Percentiles rank a stretch among this genome's conserved stretches.
Conservation (phyloP, 371 early-diverging fungal genomes). For the Zopfochytrium polystomum region DNA sequence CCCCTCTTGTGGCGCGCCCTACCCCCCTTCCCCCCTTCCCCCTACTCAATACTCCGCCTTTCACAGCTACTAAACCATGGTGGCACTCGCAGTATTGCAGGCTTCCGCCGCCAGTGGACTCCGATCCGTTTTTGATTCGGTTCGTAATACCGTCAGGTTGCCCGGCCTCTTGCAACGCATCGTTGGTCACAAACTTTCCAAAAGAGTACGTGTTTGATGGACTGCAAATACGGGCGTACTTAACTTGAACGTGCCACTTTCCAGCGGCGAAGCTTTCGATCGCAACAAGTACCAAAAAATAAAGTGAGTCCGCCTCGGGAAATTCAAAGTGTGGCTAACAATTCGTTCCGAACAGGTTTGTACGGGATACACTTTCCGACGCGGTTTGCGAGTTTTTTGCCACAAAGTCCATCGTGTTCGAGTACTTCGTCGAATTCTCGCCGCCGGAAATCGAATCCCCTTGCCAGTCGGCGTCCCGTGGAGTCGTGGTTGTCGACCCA, state of each 20-base stretch:
- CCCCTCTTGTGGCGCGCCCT: background rate
- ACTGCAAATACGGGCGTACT: background rate
- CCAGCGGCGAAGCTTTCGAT: constrained; percentile 2
- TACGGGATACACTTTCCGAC: constrained; percentile 43
- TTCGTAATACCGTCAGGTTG: constrained; percentile 80
- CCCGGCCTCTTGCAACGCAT: constrained; percentile 61
- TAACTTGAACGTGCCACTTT: background rate
- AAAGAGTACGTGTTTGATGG: constrained; percentile 48
- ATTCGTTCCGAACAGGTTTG: constrained; percentile 18
- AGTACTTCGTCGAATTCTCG: constrained; percentile 76
- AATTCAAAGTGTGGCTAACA: no score
- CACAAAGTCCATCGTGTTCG: constrained; percentile 73
- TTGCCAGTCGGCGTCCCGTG: constrained; percentile 30
- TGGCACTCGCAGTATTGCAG: constrained; percentile 65
- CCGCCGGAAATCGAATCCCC: constrained; percentile 15
- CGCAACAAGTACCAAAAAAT: constrained; percentile 8
- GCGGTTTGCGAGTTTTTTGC: constrained; percentile 70
- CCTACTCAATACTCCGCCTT: background rate
- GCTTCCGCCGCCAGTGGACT: constrained; percentile 64
- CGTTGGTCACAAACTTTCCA: constrained; percentile 81
- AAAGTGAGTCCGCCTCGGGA: constrained; percentile 3
- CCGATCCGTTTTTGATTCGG: constrained; percentile 65
- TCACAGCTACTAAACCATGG: background rate
- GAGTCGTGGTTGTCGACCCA: constrained; percentile 88
- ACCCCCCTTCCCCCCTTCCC: background rate